A percentile compares a stretch with the other conserved stretches of the same genome.
These are phyloP conservation scores for Syzygium malaccense DNA, from an alignment of 441 rosid genomes.

Conservation along the genomic window DNA sequence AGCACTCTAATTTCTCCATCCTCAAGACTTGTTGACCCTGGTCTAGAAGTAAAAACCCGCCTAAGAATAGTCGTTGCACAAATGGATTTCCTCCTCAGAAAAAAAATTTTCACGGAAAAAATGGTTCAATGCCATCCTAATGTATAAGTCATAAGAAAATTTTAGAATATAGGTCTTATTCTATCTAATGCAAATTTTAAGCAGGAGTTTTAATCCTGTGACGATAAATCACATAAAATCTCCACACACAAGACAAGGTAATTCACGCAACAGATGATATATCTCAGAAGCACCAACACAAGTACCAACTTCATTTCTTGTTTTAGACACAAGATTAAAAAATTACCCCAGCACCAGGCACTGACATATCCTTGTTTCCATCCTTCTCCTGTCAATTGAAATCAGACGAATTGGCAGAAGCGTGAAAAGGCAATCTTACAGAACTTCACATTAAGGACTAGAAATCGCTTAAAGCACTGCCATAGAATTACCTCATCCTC, in stretches of 20 bases:
- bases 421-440: not conserved
- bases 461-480: not conserved
- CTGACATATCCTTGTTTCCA: slow-evolving; percentile 70
- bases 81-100: not conserved
- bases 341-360: slow-evolving; percentile 96
- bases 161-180: not conserved
- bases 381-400: slow-evolving; percentile 53
- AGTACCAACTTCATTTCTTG: not conserved
- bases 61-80: not conserved
- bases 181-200: not conserved
- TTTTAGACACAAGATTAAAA: not conserved
- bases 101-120: not conserved
- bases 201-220: not conserved
- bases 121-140: not conserved
- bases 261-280: not conserved
- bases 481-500: slow-evolving; percentile 42
- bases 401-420: slow-evolving; percentile 6
- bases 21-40: not conserved
- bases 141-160: not conserved
- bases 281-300: not conserved
- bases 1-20: not conserved
- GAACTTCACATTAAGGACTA: not conserved
- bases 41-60: not conserved
- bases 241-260: not conserved
- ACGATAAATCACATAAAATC: not conserved